Evolutionary conservation across 306 rosid species (phyloP).

Genomic region (Acacia acuminata): DNA sequence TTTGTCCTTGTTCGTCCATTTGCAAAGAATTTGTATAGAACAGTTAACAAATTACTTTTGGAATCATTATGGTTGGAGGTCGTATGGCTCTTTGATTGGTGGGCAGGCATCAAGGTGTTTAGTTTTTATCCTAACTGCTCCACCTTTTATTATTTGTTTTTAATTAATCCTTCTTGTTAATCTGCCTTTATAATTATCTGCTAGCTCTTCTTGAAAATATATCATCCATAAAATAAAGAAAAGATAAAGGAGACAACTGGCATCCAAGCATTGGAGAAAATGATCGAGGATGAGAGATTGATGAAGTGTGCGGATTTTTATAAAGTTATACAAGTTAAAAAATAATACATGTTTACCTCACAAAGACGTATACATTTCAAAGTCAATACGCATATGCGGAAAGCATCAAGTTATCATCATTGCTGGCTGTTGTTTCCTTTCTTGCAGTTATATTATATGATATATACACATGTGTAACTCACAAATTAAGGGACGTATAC

Average conservation of each 20-base stretch:
- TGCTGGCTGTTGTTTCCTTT: background rate
- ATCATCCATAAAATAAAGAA: background rate
- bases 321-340: background rate
- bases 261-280: background rate
- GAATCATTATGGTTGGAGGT: slow-evolving; percentile 85
- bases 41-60: slow-evolving; percentile 66
- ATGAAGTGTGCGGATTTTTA: background rate
- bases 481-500: background rate
- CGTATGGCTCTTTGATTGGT: slow-evolving; percentile 90
- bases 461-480: too few relatives aligned
- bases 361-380: background rate
- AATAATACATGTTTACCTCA: background rate
- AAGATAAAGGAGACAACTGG: background rate
- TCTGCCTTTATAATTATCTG: background rate
- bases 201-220: background rate
- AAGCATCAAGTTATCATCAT: background rate
- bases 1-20: slow-evolving; percentile 74
- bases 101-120: slow-evolving; percentile 79
- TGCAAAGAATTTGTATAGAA: slow-evolving; percentile 59
- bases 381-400: background rate
- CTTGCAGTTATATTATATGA: background rate
- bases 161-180: background rate
- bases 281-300: background rate
- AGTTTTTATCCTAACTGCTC: slow-evolving; percentile 10
- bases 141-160: background rate